Conservation (phyloP, 2,329 filamentous ascomycete species). For the Ascochyta lentis region DNA sequence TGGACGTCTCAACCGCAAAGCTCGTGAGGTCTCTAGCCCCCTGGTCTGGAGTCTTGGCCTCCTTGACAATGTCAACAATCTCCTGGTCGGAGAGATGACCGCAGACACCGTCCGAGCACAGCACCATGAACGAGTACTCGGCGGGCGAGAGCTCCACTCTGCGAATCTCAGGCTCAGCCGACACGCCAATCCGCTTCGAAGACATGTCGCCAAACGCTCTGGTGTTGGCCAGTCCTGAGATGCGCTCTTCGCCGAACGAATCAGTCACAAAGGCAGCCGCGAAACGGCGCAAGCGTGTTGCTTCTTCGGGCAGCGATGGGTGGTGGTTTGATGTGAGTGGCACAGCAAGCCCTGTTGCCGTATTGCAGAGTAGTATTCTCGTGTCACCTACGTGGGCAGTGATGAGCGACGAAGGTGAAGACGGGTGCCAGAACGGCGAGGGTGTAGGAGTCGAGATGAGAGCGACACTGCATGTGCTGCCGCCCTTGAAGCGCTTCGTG, state of each 20-base stretch:
- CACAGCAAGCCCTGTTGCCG: constrained; percentile 77
- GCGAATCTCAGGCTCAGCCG: constrained; percentile 87
- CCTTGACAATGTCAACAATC: constrained; percentile 94
- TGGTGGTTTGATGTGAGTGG: constrained; percentile 92
- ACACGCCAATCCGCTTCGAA: constrained; percentile 91
- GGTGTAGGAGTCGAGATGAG: constrained; percentile 92
- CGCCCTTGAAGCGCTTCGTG: constrained; percentile 82
- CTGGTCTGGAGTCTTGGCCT: constrained; percentile 88
- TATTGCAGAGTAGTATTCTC: constrained; percentile 86
- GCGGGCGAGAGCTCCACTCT: constrained; percentile 80
- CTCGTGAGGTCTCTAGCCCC: constrained; percentile 79
- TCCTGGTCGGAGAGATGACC: constrained; percentile 90
- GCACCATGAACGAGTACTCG: constrained; percentile 86
- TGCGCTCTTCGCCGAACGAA: constrained; percentile 96
- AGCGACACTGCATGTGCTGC: constrained; percentile 88
- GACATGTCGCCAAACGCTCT: constrained; percentile 92
- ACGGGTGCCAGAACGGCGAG: constrained; percentile 93
- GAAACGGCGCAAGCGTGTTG: constrained; percentile 81
- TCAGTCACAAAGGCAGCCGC: constrained; percentile 89
- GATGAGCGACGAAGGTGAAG: constrained; percentile 80
- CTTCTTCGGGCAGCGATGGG: constrained; percentile 84
- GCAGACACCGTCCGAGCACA: constrained; percentile 88
- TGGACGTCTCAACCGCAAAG: constrained; percentile 84
- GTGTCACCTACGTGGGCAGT: constrained; percentile 95
- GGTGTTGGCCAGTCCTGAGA: constrained; percentile 91